Conservation (phyloP, 768 basidiomycete genomes). For the Collybia nuda region DNA sequence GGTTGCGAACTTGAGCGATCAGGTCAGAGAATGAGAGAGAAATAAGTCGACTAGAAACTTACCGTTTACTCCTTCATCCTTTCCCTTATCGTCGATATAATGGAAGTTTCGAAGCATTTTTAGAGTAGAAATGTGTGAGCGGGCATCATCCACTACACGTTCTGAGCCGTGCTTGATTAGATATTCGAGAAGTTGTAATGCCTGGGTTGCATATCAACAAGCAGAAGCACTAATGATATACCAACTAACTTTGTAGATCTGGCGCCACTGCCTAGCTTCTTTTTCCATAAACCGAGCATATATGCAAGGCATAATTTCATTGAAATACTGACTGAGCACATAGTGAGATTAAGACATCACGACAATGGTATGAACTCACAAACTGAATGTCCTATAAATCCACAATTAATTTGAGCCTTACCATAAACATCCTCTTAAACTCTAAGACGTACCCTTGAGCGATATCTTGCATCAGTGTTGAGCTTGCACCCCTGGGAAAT, state of each 20-base stretch:
- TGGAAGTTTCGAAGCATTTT: constrained; percentile 99
- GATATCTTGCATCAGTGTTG: constrained; percentile 97
- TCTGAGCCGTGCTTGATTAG: constrained; percentile 97
- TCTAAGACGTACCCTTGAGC: constrained; percentile 74
- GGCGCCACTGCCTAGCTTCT: constrained; percentile 96
- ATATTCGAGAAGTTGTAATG: constrained; percentile 92
- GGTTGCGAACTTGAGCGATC: constrained; percentile 76
- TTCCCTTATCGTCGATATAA: constrained; percentile 97
- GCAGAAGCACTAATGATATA: not conserved
- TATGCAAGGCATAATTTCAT: constrained; percentile 98
- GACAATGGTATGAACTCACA: constrained; percentile 53
- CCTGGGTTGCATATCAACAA: constrained; percentile 39
- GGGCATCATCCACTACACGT: constrained; percentile 95
- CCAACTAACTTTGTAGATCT: constrained; percentile 90
- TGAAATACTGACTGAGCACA: constrained; percentile 85
- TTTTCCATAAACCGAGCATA: constrained; percentile 97
- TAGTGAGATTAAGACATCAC: constrained; percentile 2
- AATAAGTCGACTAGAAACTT: constrained; percentile 5
- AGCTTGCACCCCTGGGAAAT: constrained; percentile 85
- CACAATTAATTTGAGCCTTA: not conserved
- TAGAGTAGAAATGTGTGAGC: constrained; percentile 90
- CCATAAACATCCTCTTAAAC: not conserved
- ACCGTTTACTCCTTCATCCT: constrained; percentile 98
- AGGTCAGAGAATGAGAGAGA: not conserved
- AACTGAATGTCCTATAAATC: constrained; percentile 85